Base-by-base conservation (phyloP, 1,284 basidiomycete species). In the Austroboletus niveus region DNA sequence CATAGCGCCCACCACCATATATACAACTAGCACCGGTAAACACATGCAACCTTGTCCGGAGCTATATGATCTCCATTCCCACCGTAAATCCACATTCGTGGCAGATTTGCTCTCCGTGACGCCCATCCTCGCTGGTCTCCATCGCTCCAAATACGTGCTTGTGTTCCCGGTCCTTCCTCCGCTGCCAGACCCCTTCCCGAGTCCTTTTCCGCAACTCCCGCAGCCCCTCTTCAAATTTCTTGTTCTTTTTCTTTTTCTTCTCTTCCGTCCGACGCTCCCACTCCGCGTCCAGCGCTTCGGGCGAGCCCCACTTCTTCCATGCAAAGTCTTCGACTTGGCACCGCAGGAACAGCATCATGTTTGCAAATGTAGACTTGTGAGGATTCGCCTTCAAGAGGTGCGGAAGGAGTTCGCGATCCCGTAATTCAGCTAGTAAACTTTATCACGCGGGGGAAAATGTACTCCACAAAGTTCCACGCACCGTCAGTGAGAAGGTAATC, bases 281-380 rank as follows among this genome's bases (percentile, higher is more conserved):
- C 67, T 99, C 97, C 14, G 78, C 80, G 62, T 99, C 97, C 38
- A 99, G 72, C 1, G 85, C 93, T 65, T 96, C 92, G 10, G 92
- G 81, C 0, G 93, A 93, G 0, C 93, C 94, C 97, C 97, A 99
- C 72, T 98, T 99, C 61, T 89, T 87, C 85, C 92, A 98, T 3
- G 97, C 96, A 68, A 96, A 98, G 27, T 87, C 88, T 69, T 99
- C 97, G 4, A 99, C 94, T 71, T 98, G 95, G 61, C 78, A 87
- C 24, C 97, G 85, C 8, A 98, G 78, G 72, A 94, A 99, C 24
- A 99, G 80, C 97, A 99, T 99, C 97, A 99, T 99, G 75, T 99
- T 99, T 45, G 89, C 90, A 68, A 94, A 99, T 0, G 94, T 97
- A 22, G 94, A 92, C 57, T 93, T 92, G 74, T 99, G 95, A 2